These are phyloP conservation scores for Ophiocordyceps robertsii DNA, from an alignment of 2,329 filamentous ascomycete species.

Conservation along the genomic window DNA sequence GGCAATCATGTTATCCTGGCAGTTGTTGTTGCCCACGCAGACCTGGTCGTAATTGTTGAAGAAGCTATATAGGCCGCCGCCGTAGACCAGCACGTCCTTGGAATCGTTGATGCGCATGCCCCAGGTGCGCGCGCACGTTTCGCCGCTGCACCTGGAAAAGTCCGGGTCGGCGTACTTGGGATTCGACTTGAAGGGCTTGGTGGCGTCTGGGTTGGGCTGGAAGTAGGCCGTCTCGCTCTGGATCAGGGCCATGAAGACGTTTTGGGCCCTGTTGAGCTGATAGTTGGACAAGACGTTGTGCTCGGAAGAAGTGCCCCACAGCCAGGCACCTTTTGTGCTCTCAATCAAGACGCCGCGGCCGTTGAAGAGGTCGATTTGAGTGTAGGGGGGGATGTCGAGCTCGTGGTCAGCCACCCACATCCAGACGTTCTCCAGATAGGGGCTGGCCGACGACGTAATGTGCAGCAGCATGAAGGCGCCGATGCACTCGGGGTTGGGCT, in stretches of 20 bases:
- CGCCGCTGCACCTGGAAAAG: conserved; percentile 44
- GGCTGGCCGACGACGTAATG: conserved; percentile 46
- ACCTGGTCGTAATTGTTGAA: conserved; percentile 68
- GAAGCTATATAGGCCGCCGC: conserved; percentile 68
- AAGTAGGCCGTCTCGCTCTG: conserved; percentile 87
- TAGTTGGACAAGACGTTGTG: conserved; percentile 68
- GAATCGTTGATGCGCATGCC: conserved; percentile 60
- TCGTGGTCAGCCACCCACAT: conserved; percentile 88
- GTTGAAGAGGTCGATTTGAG: conserved; percentile 78
- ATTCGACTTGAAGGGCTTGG: conserved; percentile 45
- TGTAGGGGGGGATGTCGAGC: conserved; percentile 59
- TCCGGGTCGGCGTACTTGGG: conserved; percentile 50
- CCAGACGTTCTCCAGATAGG: conserved; percentile 83
- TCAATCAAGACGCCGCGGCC: conserved; percentile 75
- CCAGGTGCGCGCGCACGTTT: conserved; percentile 60
- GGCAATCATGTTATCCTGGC: conserved; percentile 67
- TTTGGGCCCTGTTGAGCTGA: conserved; percentile 62
- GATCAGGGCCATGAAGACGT: conserved; percentile 71
- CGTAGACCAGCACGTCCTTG: conserved; percentile 54
- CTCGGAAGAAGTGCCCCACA: conserved; percentile 61
- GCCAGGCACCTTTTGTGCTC: conserved; percentile 60
- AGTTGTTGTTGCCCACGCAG: conserved; percentile 54
- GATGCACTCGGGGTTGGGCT: conserved; percentile 53
- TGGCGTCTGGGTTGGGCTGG: conserved; percentile 68
- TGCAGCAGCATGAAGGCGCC: conserved; percentile 62